A percentile compares a stretch with the other conserved stretches of the same genome.
phyloP scores from a whole-genome alignment of 2,329 filamentous ascomycete species.

The Chlorencoelia australis region DNA sequence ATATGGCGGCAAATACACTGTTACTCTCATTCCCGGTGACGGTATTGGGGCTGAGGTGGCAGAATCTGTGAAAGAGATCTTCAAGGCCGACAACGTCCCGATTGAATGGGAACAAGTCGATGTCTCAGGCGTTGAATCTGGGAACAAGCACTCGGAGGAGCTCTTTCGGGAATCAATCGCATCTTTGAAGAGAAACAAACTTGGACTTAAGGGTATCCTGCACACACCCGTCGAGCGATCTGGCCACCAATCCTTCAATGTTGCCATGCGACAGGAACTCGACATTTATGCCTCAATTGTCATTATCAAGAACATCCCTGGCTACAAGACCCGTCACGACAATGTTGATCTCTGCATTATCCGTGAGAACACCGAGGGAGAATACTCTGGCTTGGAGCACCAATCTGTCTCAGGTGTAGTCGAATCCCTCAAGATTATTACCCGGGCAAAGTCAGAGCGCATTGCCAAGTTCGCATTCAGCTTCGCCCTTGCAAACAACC shows the following conservation, averaged over 20 bases:
- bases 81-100: slow-evolving; percentile 98
- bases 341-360: slow-evolving; percentile 98
- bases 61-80: slow-evolving; percentile 97
- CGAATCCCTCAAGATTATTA: slow-evolving; percentile 99
- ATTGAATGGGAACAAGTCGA: slow-evolving; percentile 99
- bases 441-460: slow-evolving; percentile 95
- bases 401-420: slow-evolving; percentile 94
- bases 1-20: slow-evolving; percentile 98
- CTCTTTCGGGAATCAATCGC: slow-evolving; percentile 93
- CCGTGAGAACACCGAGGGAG: slow-evolving; percentile 99
- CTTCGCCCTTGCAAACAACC: slow-evolving; percentile 96
- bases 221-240: slow-evolving; percentile 95
- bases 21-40: slow-evolving; percentile 96
- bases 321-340: slow-evolving; percentile 94
- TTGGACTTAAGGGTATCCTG: slow-evolving; percentile 96
- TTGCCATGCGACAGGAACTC: slow-evolving; percentile 95
- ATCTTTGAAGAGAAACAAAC: slow-evolving; percentile 95
- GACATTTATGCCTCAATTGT: slow-evolving; percentile 98
- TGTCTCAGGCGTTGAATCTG: slow-evolving; percentile 80
- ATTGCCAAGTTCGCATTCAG: slow-evolving; percentile 98
- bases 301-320: slow-evolving; percentile 98
- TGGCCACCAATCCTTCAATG: slow-evolving; percentile 99
- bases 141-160: slow-evolving; percentile 78
- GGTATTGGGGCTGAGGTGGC: slow-evolving; percentile 97
- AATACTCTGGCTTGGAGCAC: slow-evolving; percentile 98